Percentiles rank a stretch among this genome's conserved stretches.
Evolutionary conservation across 2,329 filamentous ascomycete species (phyloP).

Genomic region (Pseudonectria foliicola): DNA sequence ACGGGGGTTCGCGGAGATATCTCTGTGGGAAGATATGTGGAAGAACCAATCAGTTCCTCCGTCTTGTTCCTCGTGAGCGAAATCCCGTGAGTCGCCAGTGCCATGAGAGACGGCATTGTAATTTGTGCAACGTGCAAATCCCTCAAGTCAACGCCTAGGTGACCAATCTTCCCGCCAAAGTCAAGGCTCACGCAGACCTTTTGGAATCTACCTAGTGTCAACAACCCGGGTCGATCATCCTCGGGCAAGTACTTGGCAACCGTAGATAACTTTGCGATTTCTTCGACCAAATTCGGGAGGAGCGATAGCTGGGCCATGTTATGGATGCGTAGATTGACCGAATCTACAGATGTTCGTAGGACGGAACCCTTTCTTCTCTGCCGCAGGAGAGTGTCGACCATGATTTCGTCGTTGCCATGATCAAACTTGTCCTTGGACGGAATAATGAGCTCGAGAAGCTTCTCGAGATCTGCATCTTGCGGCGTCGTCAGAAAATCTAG

Average conservation of each 20-base stretch:
- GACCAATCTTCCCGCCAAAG: constrained; percentile 63
- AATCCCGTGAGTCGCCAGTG: constrained; percentile 63
- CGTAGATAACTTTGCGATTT: constrained; percentile 73
- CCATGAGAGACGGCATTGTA: constrained; percentile 73
- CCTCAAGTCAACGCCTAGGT: constrained; percentile 48
- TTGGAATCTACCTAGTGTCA: constrained; percentile 64
- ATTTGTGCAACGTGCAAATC: constrained; percentile 73
- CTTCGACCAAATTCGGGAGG: constrained; percentile 66
- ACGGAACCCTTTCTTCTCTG: constrained; percentile 84
- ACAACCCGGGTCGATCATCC: constrained; percentile 82
- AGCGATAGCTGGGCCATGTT: constrained; percentile 59
- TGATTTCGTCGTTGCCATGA: constrained; percentile 82
- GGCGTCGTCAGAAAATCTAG: constrained; percentile 68
- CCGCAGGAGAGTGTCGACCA: constrained; percentile 82
- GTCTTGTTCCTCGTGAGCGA: constrained; percentile 55
- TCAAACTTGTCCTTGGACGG: constrained; percentile 86
- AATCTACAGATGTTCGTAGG: constrained; percentile 61
- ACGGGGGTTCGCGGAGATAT: constrained; percentile 37
- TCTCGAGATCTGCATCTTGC: constrained; percentile 72
- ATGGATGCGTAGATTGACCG: constrained; percentile 54
- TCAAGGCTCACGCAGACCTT: constrained; percentile 55
- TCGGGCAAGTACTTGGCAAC: constrained; percentile 94
- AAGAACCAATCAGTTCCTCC: constrained; percentile 64
- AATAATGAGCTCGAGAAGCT: constrained; percentile 76
- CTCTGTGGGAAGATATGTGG: constrained; percentile 21